Evolutionary conservation across 2,329 filamentous ascomycete genomes (phyloP).

Genomic region (Juglanconis juglandina): DNA sequence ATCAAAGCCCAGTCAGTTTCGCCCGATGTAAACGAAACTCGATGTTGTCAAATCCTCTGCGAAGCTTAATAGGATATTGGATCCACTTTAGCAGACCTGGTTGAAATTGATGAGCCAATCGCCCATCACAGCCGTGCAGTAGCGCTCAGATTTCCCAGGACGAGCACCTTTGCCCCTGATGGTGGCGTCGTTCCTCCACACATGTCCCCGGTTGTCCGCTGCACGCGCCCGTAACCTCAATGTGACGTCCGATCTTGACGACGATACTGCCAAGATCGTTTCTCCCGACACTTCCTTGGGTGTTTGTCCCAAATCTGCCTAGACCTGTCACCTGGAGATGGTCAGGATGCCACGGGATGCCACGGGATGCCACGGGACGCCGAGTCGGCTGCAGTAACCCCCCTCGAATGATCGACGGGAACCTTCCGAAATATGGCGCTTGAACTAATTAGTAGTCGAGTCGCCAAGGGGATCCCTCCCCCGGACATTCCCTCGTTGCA

Average conservation of each 20-base stretch:
- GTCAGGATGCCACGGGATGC: slow-evolving; percentile 2
- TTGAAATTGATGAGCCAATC: slow-evolving; percentile 3
- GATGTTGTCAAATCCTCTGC: not conserved
- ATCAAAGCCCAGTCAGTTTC: not conserved
- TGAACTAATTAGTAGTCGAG: not conserved
- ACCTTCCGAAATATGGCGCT: not conserved
- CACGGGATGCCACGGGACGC: not conserved
- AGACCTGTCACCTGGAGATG: slow-evolving; percentile 5
- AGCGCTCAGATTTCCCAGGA: not conserved
- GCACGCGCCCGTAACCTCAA: not conserved
- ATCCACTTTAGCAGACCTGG: not conserved
- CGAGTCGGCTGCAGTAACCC: slow-evolving; percentile 4
- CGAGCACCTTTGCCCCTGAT: not conserved
- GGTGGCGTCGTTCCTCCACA: not conserved
- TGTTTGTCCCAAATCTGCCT: not conserved
- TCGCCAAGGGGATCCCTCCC: not conserved
- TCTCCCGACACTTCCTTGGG: slow-evolving; percentile 1
- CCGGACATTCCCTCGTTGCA: not conserved
- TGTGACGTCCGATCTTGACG: slow-evolving; percentile 6
- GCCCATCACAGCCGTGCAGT: not conserved
- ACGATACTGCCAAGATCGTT: not conserved
- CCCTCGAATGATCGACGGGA: not conserved
- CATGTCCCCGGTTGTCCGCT: not conserved
- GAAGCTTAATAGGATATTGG: not conserved
- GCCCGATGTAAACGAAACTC: slow-evolving; percentile 11